Base-by-base conservation (phyloP, 495 filamentous ascomycete genomes). In the Daldinia vernicosa region DNA sequence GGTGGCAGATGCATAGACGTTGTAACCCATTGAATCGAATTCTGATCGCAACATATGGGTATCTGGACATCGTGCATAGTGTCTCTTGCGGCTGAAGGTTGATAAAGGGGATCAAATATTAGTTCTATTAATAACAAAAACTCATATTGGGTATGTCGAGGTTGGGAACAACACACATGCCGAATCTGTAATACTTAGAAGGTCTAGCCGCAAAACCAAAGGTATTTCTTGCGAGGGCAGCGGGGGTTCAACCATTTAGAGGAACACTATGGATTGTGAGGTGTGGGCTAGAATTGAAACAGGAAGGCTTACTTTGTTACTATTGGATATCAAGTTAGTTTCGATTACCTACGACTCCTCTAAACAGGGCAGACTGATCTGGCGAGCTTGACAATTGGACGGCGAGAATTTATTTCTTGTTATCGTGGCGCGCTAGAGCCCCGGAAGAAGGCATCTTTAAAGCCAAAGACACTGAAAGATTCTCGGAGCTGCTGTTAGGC, bases 71-170 rank as follows among this genome's bases (percentile, higher is more conserved):
- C 45, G 63, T 57, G 35, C 43, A 71, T 35, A 22, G 35, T 9
- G 56, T 27, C 26, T 28, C 19, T 63, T 66, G 69, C 63, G 63
- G 63, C 69, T 67, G 57, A 66, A 67, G 43, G 52, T 24, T 24
- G 30, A 30, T 32, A 27, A 51, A 55, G 51, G n/a, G 32, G 24
- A 47, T 33, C 43, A 22, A 22, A 19, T 63, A 26, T 37, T 7
- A 19, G 27, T 66, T 58, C 69, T 67, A 63, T 53, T 58, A 55
- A 63, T 66, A 71, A 51, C 30, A 37, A 32, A 19, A 50, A 12
- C 17, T 12, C 7, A 60, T 39, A 55, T 30, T 66, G 55, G 67
- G 43, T 22, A 57, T 60, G 17, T 22, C 28, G 50, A 40, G 27
- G 58, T 14, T 28, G 40, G 28, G 24, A 28, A 52, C 64, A 30